Evolutionary conservation across 2,329 filamentous ascomycete genomes (phyloP).

Genomic region (Calonectria montana): DNA sequence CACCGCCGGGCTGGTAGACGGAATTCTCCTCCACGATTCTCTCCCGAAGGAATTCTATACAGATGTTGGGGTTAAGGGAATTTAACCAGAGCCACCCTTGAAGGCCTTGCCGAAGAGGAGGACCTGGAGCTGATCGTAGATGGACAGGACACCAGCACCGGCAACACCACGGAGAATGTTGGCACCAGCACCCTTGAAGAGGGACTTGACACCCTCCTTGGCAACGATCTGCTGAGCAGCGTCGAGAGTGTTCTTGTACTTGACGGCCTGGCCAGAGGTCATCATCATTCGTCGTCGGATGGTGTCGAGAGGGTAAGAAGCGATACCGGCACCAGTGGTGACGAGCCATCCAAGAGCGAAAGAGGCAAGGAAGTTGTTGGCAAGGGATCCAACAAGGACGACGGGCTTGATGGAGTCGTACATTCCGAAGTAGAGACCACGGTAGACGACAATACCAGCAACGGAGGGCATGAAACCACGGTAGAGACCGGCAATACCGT

Average conservation of each 20-base stretch:
- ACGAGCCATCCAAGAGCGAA: slow-evolving; percentile 99
- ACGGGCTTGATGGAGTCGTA: slow-evolving; percentile 99
- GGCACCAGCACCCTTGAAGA: slow-evolving; percentile 99
- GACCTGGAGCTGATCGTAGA: slow-evolving; percentile 99
- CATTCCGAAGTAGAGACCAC: slow-evolving; percentile 99
- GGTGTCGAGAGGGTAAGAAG: slow-evolving; percentile 99
- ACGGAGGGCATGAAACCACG: slow-evolving; percentile 99
- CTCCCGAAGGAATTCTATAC: slow-evolving; percentile 54
- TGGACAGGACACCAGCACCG: slow-evolving; percentile 99
- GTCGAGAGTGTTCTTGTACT: slow-evolving; percentile 98
- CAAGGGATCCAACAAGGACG: slow-evolving; percentile 88
- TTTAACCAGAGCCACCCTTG: slow-evolving; percentile 66
- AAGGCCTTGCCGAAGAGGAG: slow-evolving; percentile 99
- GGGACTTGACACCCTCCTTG: slow-evolving; percentile 97
- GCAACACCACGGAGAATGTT: slow-evolving; percentile 99
- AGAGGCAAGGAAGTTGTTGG: slow-evolving; percentile 99
- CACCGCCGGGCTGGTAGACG: slow-evolving; percentile 51
- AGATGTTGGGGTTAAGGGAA: slow-evolving; percentile 49
- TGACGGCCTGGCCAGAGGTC: slow-evolving; percentile 97
- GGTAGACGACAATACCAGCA: slow-evolving; percentile 99
- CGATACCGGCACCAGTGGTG: slow-evolving; percentile 99
- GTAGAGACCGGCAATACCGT: slow-evolving; percentile 99
- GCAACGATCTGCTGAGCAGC: slow-evolving; percentile 96
- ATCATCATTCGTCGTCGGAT: slow-evolving; percentile 99
- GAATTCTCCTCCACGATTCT: slow-evolving; percentile 45